Evolutionary conservation across 495 filamentous ascomycete genomes (phyloP).

Genomic region (Aspergillus heteromorphus): DNA sequence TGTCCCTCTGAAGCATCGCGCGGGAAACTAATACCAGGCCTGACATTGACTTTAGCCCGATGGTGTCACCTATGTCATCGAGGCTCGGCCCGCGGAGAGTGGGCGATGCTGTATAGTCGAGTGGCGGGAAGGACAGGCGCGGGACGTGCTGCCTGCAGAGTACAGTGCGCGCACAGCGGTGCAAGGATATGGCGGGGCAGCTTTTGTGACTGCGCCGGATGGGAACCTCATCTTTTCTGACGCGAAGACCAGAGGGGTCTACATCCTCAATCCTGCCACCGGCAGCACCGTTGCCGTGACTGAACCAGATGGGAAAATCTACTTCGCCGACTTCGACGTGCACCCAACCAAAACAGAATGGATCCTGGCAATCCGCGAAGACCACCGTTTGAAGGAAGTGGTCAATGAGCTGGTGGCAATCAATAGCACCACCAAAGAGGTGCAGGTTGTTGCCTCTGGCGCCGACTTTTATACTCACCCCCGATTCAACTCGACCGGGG

Average conservation of each 20-base stretch:
- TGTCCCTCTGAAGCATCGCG: too few species aligned
- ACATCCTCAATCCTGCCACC: constrained; percentile 26
- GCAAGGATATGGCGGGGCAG: constrained; percentile 36
- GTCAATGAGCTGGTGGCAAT: constrained; percentile 24
- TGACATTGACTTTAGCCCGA: not conserved
- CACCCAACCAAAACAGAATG: constrained; percentile 28
- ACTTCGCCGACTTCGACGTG: constrained; percentile 32
- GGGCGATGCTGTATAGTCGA: constrained; percentile 38
- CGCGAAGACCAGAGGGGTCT: constrained; percentile 28
- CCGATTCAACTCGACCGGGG: constrained; percentile 40
- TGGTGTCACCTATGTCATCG: constrained; percentile 38
- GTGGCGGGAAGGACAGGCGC: constrained; percentile 18
- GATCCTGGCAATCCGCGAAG: constrained; percentile 43
- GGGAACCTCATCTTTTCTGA: constrained; percentile 40
- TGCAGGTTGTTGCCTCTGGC: constrained; percentile 21
- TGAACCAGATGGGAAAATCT: constrained; percentile 22
- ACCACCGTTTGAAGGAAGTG: constrained; percentile 30
- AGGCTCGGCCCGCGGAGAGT: constrained; percentile 33
- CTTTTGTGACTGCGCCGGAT: constrained; percentile 21
- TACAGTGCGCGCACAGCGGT: constrained; percentile 34
- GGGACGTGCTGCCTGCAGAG: constrained; percentile 37
- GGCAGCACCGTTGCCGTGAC: constrained; percentile 16
- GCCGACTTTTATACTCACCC: constrained; percentile 48
- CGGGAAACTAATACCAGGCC: too few species aligned
- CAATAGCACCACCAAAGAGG: constrained; percentile 13